Evolutionary conservation across 192 early-diverging fungal genomes (phyloP), one percentile per base, ranked within the genome.

Genomic region (Funneliformis geosporum): DNA sequence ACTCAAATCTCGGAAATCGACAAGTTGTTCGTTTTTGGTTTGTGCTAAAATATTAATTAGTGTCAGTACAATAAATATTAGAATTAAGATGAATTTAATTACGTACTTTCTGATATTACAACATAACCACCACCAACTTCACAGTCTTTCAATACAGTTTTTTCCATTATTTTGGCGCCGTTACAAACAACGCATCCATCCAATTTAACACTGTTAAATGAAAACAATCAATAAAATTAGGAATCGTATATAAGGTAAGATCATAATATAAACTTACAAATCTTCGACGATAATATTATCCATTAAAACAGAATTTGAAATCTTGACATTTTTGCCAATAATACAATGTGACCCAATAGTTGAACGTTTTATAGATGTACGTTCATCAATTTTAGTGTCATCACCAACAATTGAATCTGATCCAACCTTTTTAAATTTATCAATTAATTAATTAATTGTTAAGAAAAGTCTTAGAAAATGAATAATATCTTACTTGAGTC

Each of bases 291-390:
- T 90, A 11, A 93, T 92, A 79, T 98, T 89, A 83, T 99, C 97
- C 96, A 98, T 96, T 60, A 99, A 86, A 55, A 99, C 91, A n/a
- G 93, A 97, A 83, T 96, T 96, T 59, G 89, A 87, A 79, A 99
- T 95, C 82, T 99, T 98, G 82, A 97, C 96, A 73, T 96, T 95
- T 83, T 95, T 95, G 33, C 98, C 98, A 87, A 99, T 96, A n/a
- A 89, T 83, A 79, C 96, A 94, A 85, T 99, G 97, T 28, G 93
- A 89, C 46, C 98, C 98, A 62, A 99, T 92, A 18, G 96, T 91
- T 23, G 96, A 95, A 75, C 94, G 95, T 85, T 99, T 98, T 62
- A 99, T 90, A 6, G 92, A 92, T n/a, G 95, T 94, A 28, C 95
- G 88, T 76, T 99, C 96, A 50, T 91, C 96, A 65, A 99, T 92